Evolutionary conservation across 805 yeast species (phyloP).

Genomic region (Yamadazyma sp.): DNA sequence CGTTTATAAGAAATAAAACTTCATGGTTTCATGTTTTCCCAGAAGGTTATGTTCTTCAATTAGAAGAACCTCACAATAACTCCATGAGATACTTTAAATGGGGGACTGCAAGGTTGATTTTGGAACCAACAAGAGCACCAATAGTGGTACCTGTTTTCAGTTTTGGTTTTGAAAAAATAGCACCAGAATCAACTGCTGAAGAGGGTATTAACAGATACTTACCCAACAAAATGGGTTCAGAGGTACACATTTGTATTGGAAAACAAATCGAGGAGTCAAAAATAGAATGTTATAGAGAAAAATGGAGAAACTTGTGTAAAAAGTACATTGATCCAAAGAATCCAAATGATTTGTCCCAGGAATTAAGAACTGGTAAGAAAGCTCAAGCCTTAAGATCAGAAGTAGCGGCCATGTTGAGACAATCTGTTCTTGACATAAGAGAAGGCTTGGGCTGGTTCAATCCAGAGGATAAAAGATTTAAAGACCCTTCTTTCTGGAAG

Average conservation of each 20-base stretch:
- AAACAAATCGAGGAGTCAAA: conserved; percentile 58
- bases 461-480: conserved; percentile 68
- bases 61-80: conserved; percentile 71
- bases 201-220: conserved; percentile 53
- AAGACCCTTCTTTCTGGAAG: conserved; percentile 72
- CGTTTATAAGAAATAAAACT: conserved; percentile 60
- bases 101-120: conserved; percentile 84
- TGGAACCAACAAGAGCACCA: conserved; percentile 83
- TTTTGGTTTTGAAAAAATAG: conserved; percentile 81
- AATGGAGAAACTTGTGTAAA: conserved; percentile 65
- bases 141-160: conserved; percentile 83
- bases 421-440: conserved; percentile 51
- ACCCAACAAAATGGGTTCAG: conserved; percentile 65
- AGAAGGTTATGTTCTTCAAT: conserved; percentile 88
- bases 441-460: conserved; percentile 41
- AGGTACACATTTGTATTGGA: conserved; percentile 69
- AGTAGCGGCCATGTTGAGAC: conserved; percentile 67
- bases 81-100: conserved; percentile 95
- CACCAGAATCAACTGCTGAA: conserved; percentile 70
- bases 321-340: conserved; percentile 49
- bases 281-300: conserved; percentile 58
- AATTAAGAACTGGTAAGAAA: conserved; percentile 58
- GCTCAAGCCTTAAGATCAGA: conserved; percentile 67
- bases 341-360: conserved; percentile 59
- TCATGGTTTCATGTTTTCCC: conserved; percentile 96